Conservation (phyloP, 1,284 basidiomycete genomes). For the Grifola frondosa region DNA sequence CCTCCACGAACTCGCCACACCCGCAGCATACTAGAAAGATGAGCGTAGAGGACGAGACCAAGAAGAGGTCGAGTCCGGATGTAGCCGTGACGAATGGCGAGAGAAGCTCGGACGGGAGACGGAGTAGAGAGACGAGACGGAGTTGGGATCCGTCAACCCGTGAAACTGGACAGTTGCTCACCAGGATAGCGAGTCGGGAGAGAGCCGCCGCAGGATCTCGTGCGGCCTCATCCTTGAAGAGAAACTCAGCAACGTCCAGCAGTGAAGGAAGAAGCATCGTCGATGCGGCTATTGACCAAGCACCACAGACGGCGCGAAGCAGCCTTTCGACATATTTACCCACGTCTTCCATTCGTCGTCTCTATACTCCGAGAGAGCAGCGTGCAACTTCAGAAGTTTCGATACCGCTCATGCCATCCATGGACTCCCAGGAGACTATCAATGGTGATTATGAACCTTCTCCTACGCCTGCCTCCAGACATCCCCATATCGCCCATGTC, state of each 20-base stretch:
- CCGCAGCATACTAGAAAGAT: constrained; percentile 46
- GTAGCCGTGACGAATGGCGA: constrained; percentile 19
- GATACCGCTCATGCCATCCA: constrained; percentile 20
- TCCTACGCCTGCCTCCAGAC: constrained; percentile 57
- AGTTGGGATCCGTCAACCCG: constrained; percentile 52
- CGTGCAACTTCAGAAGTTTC: constrained; percentile 35
- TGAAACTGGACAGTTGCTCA: constrained; percentile 20
- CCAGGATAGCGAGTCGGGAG: constrained; percentile 26
- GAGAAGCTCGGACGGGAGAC: constrained; percentile 45
- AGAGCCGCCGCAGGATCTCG: constrained; percentile 21
- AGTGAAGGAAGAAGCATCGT: constrained; percentile 27
- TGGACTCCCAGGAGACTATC: constrained; percentile 46
- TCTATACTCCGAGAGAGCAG: constrained; percentile 55
- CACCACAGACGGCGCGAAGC: constrained; percentile 23
- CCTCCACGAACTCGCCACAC: constrained; percentile 36
- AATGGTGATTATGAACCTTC: constrained; percentile 58
- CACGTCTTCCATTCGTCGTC: constrained; percentile 40
- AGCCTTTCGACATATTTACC: constrained; percentile 14
- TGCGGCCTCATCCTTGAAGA: constrained; percentile 27
- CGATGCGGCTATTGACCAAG: constrained; percentile 23
- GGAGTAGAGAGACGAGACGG: constrained; percentile 51
- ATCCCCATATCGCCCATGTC: constrained; percentile 20
- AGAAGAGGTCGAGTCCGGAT: constrained; percentile 28
- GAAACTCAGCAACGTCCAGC: constrained; percentile 25
- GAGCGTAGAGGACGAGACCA: constrained; percentile 48